Base-by-base conservation (phyloP, 1,139 yeast genomes). In the Candida frijolesensis region DNA sequence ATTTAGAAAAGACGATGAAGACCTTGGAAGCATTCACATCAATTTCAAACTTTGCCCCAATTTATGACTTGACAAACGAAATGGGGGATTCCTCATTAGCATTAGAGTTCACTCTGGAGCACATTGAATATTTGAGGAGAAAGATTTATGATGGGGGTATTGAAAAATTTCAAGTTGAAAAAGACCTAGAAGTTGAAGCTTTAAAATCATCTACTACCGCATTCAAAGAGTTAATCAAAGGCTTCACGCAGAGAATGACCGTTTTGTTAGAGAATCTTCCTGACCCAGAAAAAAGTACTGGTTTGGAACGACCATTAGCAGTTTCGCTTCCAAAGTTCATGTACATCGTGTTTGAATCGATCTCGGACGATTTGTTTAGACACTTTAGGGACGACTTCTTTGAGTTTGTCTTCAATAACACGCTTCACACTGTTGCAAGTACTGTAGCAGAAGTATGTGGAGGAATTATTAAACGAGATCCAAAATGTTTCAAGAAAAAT, bases 191-290 rank as follows among this genome's bases (percentile, higher is more conserved):
- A 51, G 59, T 79, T 1, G 68, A 67, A 6, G 90, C 96, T 0
- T 78, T 89, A 54, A 76, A 76, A 51, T 88, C 96, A 0, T 86
- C 97, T 0, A 82, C 96, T 0, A 77, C 87, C 0, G 82, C 85
- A 0, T 92, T 91, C 65, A 80, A 79, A 42, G 82, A 82, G 30
- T 76, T 92, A 42, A 68, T 89, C 5, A 75, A 75, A 44, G 67
- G 79, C 6, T 82, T 90, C 46, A 68, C 84, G 46, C 84, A 82
- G 33, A 78, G 87, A 42, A 63, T 89, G 1, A 85, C 88, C 58
- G 71, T 79, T 6, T 71, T 91, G 39, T 71, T 91, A 34, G 97
- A 90, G 56, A 89, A 89, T 60, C 68, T 92, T 33, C 94, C 96
- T 0, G 91, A 84, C 45, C 82, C 83, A 4, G 59, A 79, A 44